These are phyloP conservation scores for Hibiscus tridactylites DNA, from an alignment of 345 rosid species.

Conservation along the genomic window DNA sequence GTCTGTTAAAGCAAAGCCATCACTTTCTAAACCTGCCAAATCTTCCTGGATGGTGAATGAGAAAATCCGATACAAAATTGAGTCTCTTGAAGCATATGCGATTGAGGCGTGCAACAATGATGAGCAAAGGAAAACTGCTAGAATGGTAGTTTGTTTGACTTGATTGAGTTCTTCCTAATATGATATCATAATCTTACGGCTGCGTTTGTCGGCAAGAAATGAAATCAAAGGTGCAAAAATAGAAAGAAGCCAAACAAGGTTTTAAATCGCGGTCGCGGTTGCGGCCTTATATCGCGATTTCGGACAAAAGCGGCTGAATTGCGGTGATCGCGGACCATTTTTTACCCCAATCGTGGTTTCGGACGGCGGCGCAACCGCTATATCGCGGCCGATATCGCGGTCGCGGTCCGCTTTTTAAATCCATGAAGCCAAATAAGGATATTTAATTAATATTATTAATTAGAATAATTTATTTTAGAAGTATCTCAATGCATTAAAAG, in stretches of 20 bases:
- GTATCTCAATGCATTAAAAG: not conserved
- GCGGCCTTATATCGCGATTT: too few species aligned
- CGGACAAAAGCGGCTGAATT: too few species aligned
- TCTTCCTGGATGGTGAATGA: constrained; percentile 72
- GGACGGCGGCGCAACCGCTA: too few species aligned
- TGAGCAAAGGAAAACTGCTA: constrained; percentile 67
- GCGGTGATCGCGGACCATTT: too few species aligned
- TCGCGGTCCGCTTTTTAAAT: too few species aligned
- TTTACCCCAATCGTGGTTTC: too few species aligned
- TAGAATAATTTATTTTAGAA: not conserved
- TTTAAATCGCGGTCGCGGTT: too few species aligned
- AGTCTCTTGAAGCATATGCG: constrained; percentile 79
- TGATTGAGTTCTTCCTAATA: not conserved
- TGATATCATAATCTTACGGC: not conserved
- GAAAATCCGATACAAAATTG: constrained; percentile 39
- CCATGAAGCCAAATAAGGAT: too few species aligned
- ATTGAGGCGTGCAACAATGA: constrained; percentile 64
- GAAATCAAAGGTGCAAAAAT: too few species aligned
- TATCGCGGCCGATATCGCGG: too few species aligned
- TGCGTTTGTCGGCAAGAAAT: too few species aligned
- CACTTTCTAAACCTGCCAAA: constrained; percentile 61
- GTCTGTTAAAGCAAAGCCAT: constrained; percentile 65
- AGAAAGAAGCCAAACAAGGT: too few species aligned
- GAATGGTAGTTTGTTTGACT: constrained; percentile 44
- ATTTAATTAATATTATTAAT: not conserved